Conservation (phyloP, 352 stramenopile species). For the Globisporangium splendens region DNA sequence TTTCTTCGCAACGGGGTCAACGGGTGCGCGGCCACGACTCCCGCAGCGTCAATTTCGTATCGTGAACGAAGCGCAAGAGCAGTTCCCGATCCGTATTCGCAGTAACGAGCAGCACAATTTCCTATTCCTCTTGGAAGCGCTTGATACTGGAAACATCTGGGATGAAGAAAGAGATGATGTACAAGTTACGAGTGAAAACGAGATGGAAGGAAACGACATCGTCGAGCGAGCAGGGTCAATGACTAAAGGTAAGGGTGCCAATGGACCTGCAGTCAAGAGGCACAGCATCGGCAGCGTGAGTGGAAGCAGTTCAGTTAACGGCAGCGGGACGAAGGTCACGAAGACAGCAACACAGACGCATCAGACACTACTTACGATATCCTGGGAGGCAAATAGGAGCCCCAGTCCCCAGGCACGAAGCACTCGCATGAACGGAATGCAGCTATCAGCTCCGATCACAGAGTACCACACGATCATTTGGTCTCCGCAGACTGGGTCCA, state of each 20-base stretch:
- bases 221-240: constrained; percentile 8
- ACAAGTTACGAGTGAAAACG: not conserved
- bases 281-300: constrained; percentile 10
- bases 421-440: not conserved
- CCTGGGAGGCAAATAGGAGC: constrained; percentile 36
- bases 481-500: constrained; percentile 27
- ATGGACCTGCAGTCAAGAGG: constrained; percentile 3
- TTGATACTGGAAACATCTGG: constrained; percentile 13
- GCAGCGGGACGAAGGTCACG: not conserved
- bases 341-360: constrained; percentile 16
- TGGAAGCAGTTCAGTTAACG: not conserved
- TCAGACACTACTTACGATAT: constrained; percentile 58
- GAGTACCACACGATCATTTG: constrained; percentile 71
- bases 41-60: constrained; percentile 26
- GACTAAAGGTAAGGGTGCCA: not conserved
- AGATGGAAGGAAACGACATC: not conserved
- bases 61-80: constrained; percentile 33
- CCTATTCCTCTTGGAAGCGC: constrained; percentile 38
- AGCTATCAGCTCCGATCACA: constrained; percentile 32
- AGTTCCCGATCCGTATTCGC: constrained; percentile 52
- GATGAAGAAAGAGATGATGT: not conserved
- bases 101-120: constrained; percentile 70
- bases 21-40: not conserved
- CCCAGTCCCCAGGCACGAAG: not conserved
- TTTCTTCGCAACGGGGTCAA: not conserved